Evolutionary conservation across 345 rosid species (phyloP).

Genomic region (Diplotaxis tenuifolia): DNA sequence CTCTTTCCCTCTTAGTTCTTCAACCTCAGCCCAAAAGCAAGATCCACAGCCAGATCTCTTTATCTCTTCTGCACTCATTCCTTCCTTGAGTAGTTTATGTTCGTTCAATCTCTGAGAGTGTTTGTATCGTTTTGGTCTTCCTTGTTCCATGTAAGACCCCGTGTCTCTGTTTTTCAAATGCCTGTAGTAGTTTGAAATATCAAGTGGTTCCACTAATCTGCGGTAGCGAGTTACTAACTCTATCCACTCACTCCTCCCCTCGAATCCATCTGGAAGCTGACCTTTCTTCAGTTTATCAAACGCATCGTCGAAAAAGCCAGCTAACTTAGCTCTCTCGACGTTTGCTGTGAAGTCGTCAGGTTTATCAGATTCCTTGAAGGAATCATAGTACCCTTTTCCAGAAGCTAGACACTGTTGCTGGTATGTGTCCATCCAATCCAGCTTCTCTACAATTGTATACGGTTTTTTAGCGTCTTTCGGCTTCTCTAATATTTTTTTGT

Average conservation of each 20-base stretch:
- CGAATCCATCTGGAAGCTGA: slow-evolving; percentile 66
- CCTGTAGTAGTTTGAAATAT: slow-evolving; percentile 69
- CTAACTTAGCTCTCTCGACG: slow-evolving; percentile 62
- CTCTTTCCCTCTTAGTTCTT: slow-evolving; percentile 48
- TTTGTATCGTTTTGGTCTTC: slow-evolving; percentile 68
- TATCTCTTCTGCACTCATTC: background rate
- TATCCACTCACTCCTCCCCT: slow-evolving; percentile 43
- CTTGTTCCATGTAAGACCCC: slow-evolving; percentile 54
- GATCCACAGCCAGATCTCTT: slow-evolving; percentile 37
- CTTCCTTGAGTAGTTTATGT: slow-evolving; percentile 31
- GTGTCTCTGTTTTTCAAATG: slow-evolving; percentile 79
- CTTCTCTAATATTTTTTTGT: too few relatives aligned
- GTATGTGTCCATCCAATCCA: slow-evolving; percentile 36
- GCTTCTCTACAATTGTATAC: background rate
- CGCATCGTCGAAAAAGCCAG: slow-evolving; percentile 66
- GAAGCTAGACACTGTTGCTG: slow-evolving; percentile 33
- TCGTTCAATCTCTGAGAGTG: slow-evolving; percentile 63
- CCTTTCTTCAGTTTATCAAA: slow-evolving; percentile 55
- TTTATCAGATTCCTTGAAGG: slow-evolving; percentile 48
- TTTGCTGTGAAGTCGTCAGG: slow-evolving; percentile 61
- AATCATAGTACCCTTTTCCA: slow-evolving; percentile 55
- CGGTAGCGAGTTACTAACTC: slow-evolving; percentile 49
- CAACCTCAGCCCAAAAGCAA: slow-evolving; percentile 75
- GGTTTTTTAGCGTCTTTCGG: slow-evolving; percentile 7
- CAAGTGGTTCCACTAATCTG: slow-evolving; percentile 65